Percentiles rank a stretch among this genome's conserved stretches.
phyloP scores from a whole-genome alignment of 768 basidiomycete genomes.

The Mrakia hoshinonis region DNA sequence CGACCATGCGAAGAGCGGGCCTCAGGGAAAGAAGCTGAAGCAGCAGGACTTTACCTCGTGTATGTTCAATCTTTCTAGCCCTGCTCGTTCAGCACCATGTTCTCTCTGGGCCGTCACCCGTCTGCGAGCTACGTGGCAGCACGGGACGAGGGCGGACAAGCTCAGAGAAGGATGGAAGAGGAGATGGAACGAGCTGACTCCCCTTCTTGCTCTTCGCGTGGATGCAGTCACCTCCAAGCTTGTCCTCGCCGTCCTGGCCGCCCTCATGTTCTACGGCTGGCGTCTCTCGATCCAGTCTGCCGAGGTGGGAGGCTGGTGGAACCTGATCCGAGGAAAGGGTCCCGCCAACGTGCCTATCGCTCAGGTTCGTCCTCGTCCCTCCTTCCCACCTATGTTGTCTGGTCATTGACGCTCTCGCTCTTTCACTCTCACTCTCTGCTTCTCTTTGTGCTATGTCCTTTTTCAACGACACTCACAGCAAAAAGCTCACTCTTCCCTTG shows the following conservation, averaged over 20 bases:
- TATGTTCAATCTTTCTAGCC: background rate
- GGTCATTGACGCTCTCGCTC: background rate
- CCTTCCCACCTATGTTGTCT: background rate
- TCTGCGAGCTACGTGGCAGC: no score
- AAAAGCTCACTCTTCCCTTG: background rate
- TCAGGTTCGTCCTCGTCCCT: background rate
- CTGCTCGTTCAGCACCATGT: background rate
- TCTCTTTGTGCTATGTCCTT: background rate
- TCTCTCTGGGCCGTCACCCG: no score
- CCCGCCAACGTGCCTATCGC: background rate
- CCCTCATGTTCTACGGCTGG: constrained; percentile 23
- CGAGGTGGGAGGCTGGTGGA: constrained; percentile 30
- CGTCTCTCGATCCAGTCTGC: constrained; percentile 18
- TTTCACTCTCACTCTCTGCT: background rate
- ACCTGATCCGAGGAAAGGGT: constrained; percentile 18
- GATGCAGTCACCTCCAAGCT: constrained; percentile 15
- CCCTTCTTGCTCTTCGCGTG: background rate
- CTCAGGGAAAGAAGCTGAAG: constrained; percentile 26
- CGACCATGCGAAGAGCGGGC: constrained; percentile 11
- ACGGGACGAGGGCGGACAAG: no score
- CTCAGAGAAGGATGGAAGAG: no score
- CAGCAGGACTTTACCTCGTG: constrained; percentile 3
- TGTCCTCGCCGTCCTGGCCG: constrained; percentile 15
- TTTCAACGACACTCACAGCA: background rate
- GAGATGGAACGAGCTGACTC: background rate